phyloP scores from a whole-genome alignment of 73 alveolate genomes.

The Durusdinium trenchii region DNA sequence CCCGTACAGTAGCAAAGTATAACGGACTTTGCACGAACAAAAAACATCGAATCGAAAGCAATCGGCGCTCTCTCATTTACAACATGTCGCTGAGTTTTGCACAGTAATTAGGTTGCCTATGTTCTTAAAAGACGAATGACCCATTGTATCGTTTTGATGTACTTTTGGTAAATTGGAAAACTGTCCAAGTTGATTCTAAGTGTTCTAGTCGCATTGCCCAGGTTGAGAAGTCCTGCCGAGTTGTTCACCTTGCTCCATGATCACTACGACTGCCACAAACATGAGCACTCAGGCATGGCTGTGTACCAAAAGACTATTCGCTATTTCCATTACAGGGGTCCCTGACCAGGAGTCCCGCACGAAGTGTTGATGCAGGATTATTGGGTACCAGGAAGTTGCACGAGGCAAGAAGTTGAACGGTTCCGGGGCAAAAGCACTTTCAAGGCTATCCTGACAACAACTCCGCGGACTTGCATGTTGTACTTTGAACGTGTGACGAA shows the following conservation, averaged over 20 bases:
- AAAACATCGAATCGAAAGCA: neutral
- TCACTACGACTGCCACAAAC: neutral
- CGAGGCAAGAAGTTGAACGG: neutral
- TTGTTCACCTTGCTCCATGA: neutral
- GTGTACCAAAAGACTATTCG: neutral
- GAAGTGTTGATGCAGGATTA: constrained; percentile 19
- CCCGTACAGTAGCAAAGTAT: neutral
- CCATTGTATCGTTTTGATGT: neutral
- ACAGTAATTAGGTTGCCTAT: too few species aligned
- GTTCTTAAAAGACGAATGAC: too few species aligned
- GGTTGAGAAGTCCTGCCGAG: neutral
- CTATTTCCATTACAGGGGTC: neutral
- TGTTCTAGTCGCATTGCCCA: too few species aligned
- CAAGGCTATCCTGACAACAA: neutral
- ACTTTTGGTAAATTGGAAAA: neutral
- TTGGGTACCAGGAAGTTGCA: neutral
- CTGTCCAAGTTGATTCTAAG: neutral
- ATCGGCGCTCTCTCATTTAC: neutral
- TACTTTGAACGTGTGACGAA: neutral
- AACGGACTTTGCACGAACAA: neutral
- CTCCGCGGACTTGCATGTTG: neutral
- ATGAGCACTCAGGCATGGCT: constrained; percentile 11
- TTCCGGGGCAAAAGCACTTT: neutral
- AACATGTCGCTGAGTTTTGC: neutral
- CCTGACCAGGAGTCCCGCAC: constrained; percentile 22